Base-by-base conservation (phyloP, 345 rosid genomes). In the Lepidium sativum region DNA sequence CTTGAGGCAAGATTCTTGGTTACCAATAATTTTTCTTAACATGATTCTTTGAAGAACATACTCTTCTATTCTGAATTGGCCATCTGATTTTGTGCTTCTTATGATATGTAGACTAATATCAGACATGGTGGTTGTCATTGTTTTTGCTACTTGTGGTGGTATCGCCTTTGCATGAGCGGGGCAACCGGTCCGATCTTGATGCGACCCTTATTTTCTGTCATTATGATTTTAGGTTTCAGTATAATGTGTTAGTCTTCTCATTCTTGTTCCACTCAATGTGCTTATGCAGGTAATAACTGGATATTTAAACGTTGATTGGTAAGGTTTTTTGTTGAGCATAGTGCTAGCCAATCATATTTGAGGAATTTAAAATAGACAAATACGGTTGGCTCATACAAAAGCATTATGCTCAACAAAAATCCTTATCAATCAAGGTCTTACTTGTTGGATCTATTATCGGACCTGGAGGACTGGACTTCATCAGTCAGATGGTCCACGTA, bases 131-230 rank as follows among this genome's bases (percentile, higher is more conserved):
- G 87, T 92, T 75, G 91, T n/a, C 78, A 89, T 89, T 74, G 97
- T 92, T 58, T 92, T 96, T 70, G 98, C 97, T 60, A 86, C 97
- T 73, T 87, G 96, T 70, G 98, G 97, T 77, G 97, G 98, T 71
- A 89, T 92, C 65, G 98, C 97, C 31, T 92, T 92, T 80, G 97
- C 97, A 54, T 92, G 95, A 77, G 94, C 96, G 79, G 96, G 98
- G 71, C 97, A 89, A 75, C 97, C 94, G 85, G 98, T 92, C 72
- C 65, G 89, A 17, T 55, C 68, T 29, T 56, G 32, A 5, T 40
- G 10, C 63, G 17, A 51, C 67, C 12, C 44, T 39, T 39, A 40
- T 25, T 44, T 67, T 52, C 11, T 58, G 4, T 62, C 44, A 47
- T n/a, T n/a, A n/a, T 6, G 5, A 8, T 21, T 32, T 35, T 54